A percentile compares a stretch with the other conserved stretches of the same genome.
phyloP scores from a whole-genome alignment of 176 grass and related monocot species.

The Zoysia japonica region DNA sequence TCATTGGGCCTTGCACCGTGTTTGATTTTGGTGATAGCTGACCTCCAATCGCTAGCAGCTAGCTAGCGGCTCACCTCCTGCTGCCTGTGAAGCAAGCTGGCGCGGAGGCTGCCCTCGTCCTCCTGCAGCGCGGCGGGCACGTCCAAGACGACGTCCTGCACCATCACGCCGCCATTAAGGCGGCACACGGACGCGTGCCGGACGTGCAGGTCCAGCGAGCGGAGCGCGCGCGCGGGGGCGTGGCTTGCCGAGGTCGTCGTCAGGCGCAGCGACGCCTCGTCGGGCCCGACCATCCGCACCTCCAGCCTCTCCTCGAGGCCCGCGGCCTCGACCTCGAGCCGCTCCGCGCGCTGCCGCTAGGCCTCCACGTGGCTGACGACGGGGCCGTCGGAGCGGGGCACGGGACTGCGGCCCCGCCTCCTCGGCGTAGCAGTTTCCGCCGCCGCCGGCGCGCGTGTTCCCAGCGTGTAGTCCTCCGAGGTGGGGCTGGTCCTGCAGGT shows the following conservation, averaged over 20 bases:
- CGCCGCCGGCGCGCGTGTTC: background rate
- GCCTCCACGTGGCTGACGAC: constrained; percentile 52
- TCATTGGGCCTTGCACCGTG: no score
- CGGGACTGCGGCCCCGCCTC: constrained; percentile 7
- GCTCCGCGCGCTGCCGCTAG: constrained; percentile 49
- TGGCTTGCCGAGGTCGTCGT: background rate
- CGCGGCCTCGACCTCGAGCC: constrained; percentile 37
- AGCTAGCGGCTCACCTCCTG: background rate
- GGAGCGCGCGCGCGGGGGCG: constrained; percentile 43
- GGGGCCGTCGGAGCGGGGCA: background rate
- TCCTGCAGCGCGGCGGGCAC: constrained; percentile 43
- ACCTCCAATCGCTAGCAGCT: no score
- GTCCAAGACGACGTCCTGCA: constrained; percentile 56
- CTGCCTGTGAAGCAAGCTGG: constrained; percentile 36
- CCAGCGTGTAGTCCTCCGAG: no score
- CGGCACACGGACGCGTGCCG: constrained; percentile 51
- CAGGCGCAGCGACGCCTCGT: constrained; percentile 25
- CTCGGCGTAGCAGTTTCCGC: background rate
- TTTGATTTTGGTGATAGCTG: no score
- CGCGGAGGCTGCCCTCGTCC: constrained; percentile 29
- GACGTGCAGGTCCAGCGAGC: constrained; percentile 42
- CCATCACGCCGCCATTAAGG: constrained; percentile 31
- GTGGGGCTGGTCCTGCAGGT: background rate
- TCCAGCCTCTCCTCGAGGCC: constrained; percentile 6
- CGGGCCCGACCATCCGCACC: constrained; percentile 35